phyloP scores from a whole-genome alignment of 257 asterid species.

The Ilex asprella region DNA sequence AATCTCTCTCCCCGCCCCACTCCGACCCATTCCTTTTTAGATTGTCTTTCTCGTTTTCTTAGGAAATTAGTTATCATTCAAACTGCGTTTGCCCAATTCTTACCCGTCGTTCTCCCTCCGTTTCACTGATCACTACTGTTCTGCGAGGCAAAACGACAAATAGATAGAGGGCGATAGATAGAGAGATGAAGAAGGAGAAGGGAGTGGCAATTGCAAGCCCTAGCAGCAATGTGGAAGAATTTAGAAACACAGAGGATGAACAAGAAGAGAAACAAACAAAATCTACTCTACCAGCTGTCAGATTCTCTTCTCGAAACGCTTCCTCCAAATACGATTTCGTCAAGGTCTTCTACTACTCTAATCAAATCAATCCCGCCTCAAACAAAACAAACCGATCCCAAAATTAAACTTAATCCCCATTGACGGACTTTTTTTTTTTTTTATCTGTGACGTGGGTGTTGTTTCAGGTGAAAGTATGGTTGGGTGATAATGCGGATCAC shows the following conservation, averaged over 20 bases:
- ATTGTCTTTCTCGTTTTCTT: too few species aligned
- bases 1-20: too few species aligned
- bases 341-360: conserved; percentile 43
- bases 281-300: conserved; percentile 26
- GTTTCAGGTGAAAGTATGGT: conserved; percentile 91
- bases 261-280: conserved; percentile 26
- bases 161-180: not conserved
- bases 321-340: conserved; percentile 98
- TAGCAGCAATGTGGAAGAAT: conserved; percentile 10
- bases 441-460: not conserved
- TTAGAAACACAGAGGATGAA: not conserved
- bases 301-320: conserved; percentile 75
- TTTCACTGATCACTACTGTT: too few species aligned
- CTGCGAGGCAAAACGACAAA: too few species aligned
- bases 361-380: not conserved
- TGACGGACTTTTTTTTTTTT: not conserved
- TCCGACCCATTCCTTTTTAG: too few species aligned
- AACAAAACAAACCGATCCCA: not conserved
- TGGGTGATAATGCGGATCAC: conserved; percentile 98
- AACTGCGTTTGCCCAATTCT: too few species aligned
- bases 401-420: not conserved
- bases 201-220: conserved; percentile 42
- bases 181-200: conserved; percentile 39
- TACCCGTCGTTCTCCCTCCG: too few species aligned
- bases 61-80: too few species aligned